These are phyloP conservation scores for Prosopis cineraria DNA, from an alignment of 306 rosid species.

Conservation along the genomic window DNA sequence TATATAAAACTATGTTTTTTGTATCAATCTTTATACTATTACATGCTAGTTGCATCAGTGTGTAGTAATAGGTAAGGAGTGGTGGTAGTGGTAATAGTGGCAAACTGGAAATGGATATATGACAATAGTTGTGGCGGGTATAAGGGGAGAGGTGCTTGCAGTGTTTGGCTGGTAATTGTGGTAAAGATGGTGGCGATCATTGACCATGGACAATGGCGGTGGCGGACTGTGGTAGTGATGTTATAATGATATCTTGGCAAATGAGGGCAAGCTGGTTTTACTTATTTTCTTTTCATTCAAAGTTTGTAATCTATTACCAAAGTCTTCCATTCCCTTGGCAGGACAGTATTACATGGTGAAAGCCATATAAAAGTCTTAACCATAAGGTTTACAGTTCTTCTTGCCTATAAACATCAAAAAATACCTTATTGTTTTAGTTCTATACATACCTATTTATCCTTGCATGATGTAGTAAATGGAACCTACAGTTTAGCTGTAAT, in stretches of 20 bases:
- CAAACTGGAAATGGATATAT: background rate
- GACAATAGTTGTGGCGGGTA: background rate
- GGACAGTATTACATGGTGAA: background rate
- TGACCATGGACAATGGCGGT: background rate
- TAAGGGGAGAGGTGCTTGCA: background rate
- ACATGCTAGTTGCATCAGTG: background rate
- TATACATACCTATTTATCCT: background rate
- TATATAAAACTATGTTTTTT: background rate
- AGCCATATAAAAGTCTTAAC: background rate
- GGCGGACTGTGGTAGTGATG: background rate
- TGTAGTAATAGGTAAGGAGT: background rate
- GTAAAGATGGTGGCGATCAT: background rate
- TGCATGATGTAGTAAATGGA: background rate
- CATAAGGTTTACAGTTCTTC: background rate
- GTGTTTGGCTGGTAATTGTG: background rate
- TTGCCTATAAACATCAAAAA: background rate
- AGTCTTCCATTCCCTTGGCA: background rate
- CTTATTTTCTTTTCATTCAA: background rate
- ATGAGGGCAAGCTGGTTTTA: background rate
- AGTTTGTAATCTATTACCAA: background rate
- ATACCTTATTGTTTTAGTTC: background rate
- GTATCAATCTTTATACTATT: background rate
- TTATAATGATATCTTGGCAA: background rate
- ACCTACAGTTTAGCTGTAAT: background rate
- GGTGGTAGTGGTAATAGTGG: constrained; percentile 4